Base-by-base conservation (phyloP, 163 green algal species). In the Scenedesmus sp. region DNA sequence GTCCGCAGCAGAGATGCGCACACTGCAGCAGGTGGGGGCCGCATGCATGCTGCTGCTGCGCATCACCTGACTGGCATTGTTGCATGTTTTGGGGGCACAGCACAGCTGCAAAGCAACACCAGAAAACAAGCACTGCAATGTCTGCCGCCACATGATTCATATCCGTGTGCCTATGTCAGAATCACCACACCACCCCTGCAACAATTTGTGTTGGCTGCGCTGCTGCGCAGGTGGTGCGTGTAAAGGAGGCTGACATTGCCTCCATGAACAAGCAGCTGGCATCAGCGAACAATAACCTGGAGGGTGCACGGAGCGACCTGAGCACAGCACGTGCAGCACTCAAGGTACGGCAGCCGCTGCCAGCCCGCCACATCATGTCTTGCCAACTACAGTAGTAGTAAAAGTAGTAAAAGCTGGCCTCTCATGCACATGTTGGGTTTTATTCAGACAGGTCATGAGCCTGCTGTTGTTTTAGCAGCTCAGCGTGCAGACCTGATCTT, bases 261-360 rank as follows among this genome's bases (percentile, higher is more conserved):
- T 20, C 46, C 8, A 34, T 92, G 62, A 92, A 64, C 56, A 86
- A 74, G 20, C 76, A 91, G 26, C 82, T 93, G 73, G 81, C 4
- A 4, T 64, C 59, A 54, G 18, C 70, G 5, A 85, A 81, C 15
- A 59, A 83, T 13, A 26, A 82, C 73, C 86, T 95, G 73, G 91
- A 91, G 60, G 54, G 13, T 7, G 62, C 73, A 5, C 67, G 76
- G 16, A 64, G 92, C 12, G 85, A 93, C 82, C 85, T 91, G 26
- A 64, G 74, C 3, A 55, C 55, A 12, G 54, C 88, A 2, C 62
- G 26, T 0, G 91, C 91, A 16, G 20, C 86, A 62, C 82, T 94
- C 52, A 93, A 89, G 91, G 93, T 94, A 87, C 55, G 92, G 8
- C 52, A 34, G 54, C 26, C 34, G 23, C 62, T 16, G 52, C 16